Evolutionary conservation across 164 flowering plant species (phyloP), one percentile per base, ranked within the genome.

Genomic region (Houttuynia cordata): DNA sequence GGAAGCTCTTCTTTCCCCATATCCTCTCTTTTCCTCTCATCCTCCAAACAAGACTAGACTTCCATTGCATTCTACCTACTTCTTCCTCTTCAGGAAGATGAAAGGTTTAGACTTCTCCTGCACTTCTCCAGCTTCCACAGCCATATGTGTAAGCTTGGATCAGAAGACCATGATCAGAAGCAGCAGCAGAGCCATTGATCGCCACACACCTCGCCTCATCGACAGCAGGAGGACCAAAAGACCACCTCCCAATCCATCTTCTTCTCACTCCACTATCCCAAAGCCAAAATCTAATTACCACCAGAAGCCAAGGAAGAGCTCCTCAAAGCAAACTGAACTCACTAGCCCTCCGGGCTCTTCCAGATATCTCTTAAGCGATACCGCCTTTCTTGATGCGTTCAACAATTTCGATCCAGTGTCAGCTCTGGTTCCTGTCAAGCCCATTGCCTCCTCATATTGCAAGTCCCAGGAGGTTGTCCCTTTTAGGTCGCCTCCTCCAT

Each of bases 101-200:
- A 86, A 82, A 73, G 62, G 82, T 68, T 71, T 84, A 49, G 87
- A 87, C 51, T 49, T 87, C 40, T 83, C 83, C 55, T 87, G 97
- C 62, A 73, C 85, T 24, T 81, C 97, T 30, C 87, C 81, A 34
- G 85, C 94, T 42, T 87, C 97, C 41, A 85, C 92, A 18, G 97
- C 97, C 20, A 79, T 87, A 65, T 83, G 87, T 61, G 70, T 80
- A 4, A 79, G 84, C 77, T 58, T 70, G 64, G 88, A 80, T 56
- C 79, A 71, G 12, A 75, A 77, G 24, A 66, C 84, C 63, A 73
- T 78, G 70, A 75, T 78, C 69, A 79, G 78, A 41, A 76, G 61
- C 1, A 62, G 75, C 65, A 63, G 65, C 25, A 53, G 59, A 64
- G 71, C 74, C 24, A 57, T 71, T 18, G 76, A 75, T 30, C 77